Conservation (phyloP, 139 green algal species). For the Helicosporidium sp. region DNA sequence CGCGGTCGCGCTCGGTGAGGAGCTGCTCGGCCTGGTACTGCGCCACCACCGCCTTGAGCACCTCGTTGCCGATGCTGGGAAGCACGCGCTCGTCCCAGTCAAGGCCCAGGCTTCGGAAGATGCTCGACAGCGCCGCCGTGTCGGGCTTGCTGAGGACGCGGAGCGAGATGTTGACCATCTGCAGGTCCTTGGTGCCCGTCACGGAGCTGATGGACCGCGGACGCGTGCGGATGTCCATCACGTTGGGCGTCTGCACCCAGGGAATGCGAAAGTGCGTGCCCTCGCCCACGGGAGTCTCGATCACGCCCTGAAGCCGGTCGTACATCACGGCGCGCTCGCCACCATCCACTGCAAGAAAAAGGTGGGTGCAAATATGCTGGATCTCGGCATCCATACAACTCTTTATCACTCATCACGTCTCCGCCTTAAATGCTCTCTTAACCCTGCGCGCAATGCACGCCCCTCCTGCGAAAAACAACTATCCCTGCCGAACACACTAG, state of each 20-base stretch:
- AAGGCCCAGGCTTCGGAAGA: conserved; percentile 72
- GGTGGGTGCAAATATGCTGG: no score
- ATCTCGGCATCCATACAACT: no score
- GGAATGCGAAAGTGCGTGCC: conserved; percentile 82
- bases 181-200: conserved; percentile 94
- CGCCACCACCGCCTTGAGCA: conserved; percentile 92
- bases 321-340: conserved; percentile 94
- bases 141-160: conserved; percentile 83
- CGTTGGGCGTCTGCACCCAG: conserved; percentile 62
- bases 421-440: no score
- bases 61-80: conserved; percentile 96
- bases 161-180: conserved; percentile 98
- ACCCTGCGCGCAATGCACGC: no score
- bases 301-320: conserved; percentile 75
- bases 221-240: conserved; percentile 92
- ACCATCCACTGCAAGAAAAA: conserved; percentile 75
- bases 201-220: conserved; percentile 84
- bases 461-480: no score
- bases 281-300: conserved; percentile 57
- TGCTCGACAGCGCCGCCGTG: conserved; percentile 46
- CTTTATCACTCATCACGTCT: no score
- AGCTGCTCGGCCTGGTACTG: conserved; percentile 98
- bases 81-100: conserved; percentile 98
- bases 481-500: no score
- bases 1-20: conserved; percentile 88